Conservation (phyloP, 306 rosid genomes). For the Cotoneaster glaucophyllus region DNA sequence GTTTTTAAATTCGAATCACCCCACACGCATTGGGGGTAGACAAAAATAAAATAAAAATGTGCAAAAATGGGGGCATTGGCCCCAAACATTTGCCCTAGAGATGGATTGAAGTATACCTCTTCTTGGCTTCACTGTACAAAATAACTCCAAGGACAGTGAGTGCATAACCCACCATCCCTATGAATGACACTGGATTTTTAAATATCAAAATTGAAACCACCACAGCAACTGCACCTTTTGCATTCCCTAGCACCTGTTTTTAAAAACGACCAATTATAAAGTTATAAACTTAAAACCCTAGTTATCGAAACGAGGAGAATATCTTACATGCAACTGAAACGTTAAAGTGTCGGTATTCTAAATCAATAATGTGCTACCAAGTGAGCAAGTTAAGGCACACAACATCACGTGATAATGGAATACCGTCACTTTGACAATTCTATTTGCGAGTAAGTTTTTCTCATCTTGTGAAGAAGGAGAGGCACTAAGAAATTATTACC, state of each 20-base stretch:
- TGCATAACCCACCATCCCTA: slow-evolving; percentile 55
- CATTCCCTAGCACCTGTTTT: slow-evolving; percentile 47
- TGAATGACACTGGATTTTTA: slow-evolving; percentile 49
- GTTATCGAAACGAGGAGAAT: too few relatives aligned
- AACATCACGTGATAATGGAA: too few relatives aligned
- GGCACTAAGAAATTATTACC: background rate
- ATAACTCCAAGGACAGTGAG: slow-evolving; percentile 58
- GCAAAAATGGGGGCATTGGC: background rate
- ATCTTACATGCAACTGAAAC: background rate
- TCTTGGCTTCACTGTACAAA: slow-evolving; percentile 55
- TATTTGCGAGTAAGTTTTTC: background rate
- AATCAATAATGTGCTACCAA: background rate
- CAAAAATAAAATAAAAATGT: background rate
- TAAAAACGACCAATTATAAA: background rate
- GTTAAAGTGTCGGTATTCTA: accelerated
- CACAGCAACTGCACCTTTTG: slow-evolving; percentile 65
- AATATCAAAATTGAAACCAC: slow-evolving; percentile 58
- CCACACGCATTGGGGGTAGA: background rate
- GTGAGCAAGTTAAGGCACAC: background rate
- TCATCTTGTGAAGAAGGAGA: background rate
- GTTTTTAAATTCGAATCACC: background rate
- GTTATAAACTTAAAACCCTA: background rate
- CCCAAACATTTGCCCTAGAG: background rate
- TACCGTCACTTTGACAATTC: background rate
- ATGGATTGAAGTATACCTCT: slow-evolving; percentile 22